Conservation (phyloP, 2,329 filamentous ascomycete genomes). For the Aspergillus hiratsukae region DNA sequence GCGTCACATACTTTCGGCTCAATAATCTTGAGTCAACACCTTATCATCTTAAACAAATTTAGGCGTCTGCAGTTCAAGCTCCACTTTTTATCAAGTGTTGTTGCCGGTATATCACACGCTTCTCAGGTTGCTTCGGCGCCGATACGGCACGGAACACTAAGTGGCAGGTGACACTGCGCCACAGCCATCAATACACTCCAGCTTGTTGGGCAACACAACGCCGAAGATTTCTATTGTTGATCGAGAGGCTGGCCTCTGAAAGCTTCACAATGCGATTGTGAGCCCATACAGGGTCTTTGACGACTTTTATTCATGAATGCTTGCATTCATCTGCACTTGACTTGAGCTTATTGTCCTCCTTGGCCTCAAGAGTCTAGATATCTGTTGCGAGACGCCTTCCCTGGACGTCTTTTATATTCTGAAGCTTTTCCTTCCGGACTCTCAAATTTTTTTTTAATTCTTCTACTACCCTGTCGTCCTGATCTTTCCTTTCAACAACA, state of each 20-base stretch:
- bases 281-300: slow-evolving; percentile 6
- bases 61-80: background rate
- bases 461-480: background rate
- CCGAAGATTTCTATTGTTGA: background rate
- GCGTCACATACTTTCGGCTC: background rate
- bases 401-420: background rate
- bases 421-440: background rate
- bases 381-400: background rate
- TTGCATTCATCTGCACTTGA: slow-evolving; percentile 11
- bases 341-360: slow-evolving; percentile 1
- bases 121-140: slow-evolving; percentile 1
- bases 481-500: slow-evolving; percentile 1
- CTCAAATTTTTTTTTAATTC: background rate
- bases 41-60: background rate
- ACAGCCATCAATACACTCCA: slow-evolving; percentile 1
- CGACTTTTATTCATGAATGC: slow-evolving; percentile 14
- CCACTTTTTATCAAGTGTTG: background rate
- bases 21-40: background rate
- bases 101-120: background rate
- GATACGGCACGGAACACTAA: slow-evolving; percentile 7
- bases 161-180: slow-evolving; percentile 6
- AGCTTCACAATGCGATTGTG: slow-evolving; percentile 10
- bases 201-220: background rate
- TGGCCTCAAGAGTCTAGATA: background rate
- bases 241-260: slow-evolving; percentile 9